Evolutionary conservation across 129 eudicot genomes (phyloP), one percentile per base, ranked within the genome.

Genomic region (Artemisia annua): DNA sequence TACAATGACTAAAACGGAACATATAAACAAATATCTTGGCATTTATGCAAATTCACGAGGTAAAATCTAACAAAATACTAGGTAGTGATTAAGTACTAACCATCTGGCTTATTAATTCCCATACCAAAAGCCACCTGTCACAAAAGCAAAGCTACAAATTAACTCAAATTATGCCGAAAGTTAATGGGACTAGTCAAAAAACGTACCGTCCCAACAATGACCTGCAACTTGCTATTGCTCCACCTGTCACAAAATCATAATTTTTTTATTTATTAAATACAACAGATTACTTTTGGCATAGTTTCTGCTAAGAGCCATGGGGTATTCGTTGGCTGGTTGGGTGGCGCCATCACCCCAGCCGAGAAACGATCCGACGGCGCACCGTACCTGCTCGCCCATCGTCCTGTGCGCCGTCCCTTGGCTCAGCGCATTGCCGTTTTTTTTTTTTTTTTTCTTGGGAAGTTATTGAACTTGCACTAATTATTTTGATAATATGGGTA

Each of bases 81-180:
- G 30, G 62, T 18, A 64, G 35, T 67, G 12, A 63, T 22, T 20
- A 43, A 77, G 48, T 43, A 84, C 91, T 81, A 77, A 94, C 98
- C 98, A 86, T 94, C 98, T 71, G 98, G 98, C 80, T 94, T 94
- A 85, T 94, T 94, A 70, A 94, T 94, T 79, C 98, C 98, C 98
- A 94, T 94, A 20, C 98, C 98, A 88, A 90, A 94, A 9, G 98
- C 98, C 75, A 94, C 97, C 98, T 94, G 85, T 46, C 70, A 79
- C 44, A 74, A 62, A 82, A 28, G 28, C 3, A 67, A 17, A 53
- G 24, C 19, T 43, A 51, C 18, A 74, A 22, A 62, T 20, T 54
- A 65, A 43, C 60, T 6, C 26, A n/a, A 67, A 63, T 11, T 75
- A 67, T 26, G 28, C 63, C 19, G 24, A 14, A 19, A 46, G 16